phyloP scores from a whole-genome alignment of 805 yeast genomes.

The Candida ficus region DNA sequence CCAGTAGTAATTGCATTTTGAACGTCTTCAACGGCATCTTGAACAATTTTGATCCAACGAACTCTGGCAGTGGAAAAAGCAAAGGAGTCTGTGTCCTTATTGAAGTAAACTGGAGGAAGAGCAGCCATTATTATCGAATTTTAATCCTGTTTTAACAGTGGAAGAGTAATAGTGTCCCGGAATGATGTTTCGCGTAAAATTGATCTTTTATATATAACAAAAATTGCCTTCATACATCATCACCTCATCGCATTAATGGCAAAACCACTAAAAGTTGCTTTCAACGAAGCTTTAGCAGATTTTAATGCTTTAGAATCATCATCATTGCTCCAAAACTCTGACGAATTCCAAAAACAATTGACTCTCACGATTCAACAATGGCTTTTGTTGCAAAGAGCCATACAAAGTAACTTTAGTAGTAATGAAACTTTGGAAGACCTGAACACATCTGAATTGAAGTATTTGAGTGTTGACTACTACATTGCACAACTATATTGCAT shows the following conservation, averaged over 20 bases:
- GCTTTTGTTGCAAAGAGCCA: slow-evolving; percentile 41
- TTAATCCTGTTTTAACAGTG: too few species aligned
- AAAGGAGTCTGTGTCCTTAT: slow-evolving; percentile 70
- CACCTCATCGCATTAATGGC: slow-evolving; percentile 1
- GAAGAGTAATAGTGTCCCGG: not conserved
- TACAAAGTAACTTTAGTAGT: slow-evolving; percentile 47
- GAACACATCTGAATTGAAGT: slow-evolving; percentile 56
- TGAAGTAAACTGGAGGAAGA: slow-evolving; percentile 42
- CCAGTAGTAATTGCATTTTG: slow-evolving; percentile 28
- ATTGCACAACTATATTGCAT: slow-evolving; percentile 37
- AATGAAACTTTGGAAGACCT: slow-evolving; percentile 73
- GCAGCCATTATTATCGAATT: slow-evolving; percentile 6
- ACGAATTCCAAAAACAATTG: slow-evolving; percentile 36
- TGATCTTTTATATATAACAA: too few species aligned
- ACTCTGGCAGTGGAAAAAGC: slow-evolving; percentile 72
- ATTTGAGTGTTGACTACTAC: slow-evolving; percentile 53
- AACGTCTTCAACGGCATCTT: slow-evolving; percentile 63
- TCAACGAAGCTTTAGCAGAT: not conserved
- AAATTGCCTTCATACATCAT: too few species aligned
- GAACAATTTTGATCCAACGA: slow-evolving; percentile 85
- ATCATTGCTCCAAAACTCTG: slow-evolving; percentile 36
- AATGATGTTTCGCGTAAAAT: not conserved
- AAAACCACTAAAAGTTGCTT: slow-evolving; percentile 4
- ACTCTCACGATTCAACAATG: slow-evolving; percentile 35
- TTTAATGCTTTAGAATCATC: slow-evolving; percentile 9